phyloP scores from a whole-genome alignment of 116 monocot genomes.

The Dioscorea cayenensis region DNA sequence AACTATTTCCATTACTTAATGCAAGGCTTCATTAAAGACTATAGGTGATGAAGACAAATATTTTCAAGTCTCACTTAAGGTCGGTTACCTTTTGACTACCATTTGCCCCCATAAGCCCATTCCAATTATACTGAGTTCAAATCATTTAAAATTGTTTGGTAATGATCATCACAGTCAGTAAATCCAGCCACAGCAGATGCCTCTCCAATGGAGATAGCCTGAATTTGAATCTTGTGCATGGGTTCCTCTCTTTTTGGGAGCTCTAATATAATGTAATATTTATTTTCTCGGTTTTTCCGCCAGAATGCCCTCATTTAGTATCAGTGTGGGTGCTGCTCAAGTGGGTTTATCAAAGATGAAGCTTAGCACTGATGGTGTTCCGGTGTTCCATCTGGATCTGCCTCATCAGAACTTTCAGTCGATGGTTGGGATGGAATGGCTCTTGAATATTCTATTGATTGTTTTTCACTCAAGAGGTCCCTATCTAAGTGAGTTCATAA shows the following conservation, averaged over 20 bases:
- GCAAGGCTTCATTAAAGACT: constrained; percentile 93
- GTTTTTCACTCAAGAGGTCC: constrained; percentile 90
- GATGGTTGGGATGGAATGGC: constrained; percentile 97
- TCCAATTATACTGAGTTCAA: too few relatives aligned
- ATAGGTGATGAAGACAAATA: constrained; percentile 94
- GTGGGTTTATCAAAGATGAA: constrained; percentile 39
- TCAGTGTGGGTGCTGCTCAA: constrained; percentile 25
- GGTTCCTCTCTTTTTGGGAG: too few relatives aligned
- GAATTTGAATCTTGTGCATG: too few relatives aligned
- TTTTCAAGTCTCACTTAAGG: constrained; percentile 89
- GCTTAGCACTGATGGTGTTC: constrained; percentile 22
- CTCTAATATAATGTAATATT: too few relatives aligned
- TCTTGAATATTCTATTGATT: constrained; percentile 81
- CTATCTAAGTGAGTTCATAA: constrained; percentile 68
- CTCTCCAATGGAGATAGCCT: too few relatives aligned
- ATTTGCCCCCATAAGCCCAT: not conserved
- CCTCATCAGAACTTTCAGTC: constrained; percentile 43
- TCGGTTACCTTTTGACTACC: constrained; percentile 11
- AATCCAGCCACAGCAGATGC: too few relatives aligned
- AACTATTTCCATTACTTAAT: constrained; percentile 17
- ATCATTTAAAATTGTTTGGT: not conserved
- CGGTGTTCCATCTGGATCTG: constrained; percentile 23
- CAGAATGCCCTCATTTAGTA: constrained; percentile 83
- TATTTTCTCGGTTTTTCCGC: constrained; percentile 4
- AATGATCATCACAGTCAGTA: not conserved